phyloP scores from a whole-genome alignment of 2,329 filamentous ascomycete species.

The Podosphaera xanthii region DNA sequence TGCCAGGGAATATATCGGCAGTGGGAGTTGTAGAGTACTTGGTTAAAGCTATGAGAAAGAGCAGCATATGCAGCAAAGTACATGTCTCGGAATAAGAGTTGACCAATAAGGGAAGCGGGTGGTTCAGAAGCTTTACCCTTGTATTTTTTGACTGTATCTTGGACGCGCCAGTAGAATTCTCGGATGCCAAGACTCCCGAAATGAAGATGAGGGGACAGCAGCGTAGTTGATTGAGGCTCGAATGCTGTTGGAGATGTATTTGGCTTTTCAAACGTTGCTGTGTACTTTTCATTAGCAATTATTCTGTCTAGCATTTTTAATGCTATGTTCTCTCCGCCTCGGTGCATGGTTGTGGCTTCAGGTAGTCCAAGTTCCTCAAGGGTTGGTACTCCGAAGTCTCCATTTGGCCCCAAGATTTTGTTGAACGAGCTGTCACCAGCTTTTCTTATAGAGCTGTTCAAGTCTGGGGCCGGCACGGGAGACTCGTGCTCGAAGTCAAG shows the following conservation, averaged over 20 bases:
- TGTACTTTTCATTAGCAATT: conserved; percentile 39
- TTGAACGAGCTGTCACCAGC: conserved; percentile 33
- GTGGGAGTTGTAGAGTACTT: conserved; percentile 40
- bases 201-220: conserved; percentile 51
- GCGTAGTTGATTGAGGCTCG: conserved; percentile 46
- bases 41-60: conserved; percentile 38
- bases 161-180: conserved; percentile 49
- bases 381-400: conserved; percentile 48
- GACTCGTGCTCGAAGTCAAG: conserved; percentile 33
- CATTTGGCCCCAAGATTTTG: conserved; percentile 39
- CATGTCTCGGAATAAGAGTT: conserved; percentile 62
- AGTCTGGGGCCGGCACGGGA: conserved; percentile 29
- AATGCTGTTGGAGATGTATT: conserved; percentile 54
- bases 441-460: conserved; percentile 33
- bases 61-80: conserved; percentile 58
- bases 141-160: conserved; percentile 35
- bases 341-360: conserved; percentile 42
- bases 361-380: conserved; percentile 47
- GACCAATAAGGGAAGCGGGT: conserved; percentile 47
- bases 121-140: conserved; percentile 27
- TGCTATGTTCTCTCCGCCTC: conserved; percentile 46
- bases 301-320: conserved; percentile 34
- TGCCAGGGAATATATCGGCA: conserved; percentile 65
- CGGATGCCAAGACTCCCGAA: conserved; percentile 50
- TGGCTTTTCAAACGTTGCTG: conserved; percentile 54